Evolutionary conservation across 805 yeast species (phyloP), one percentile per base, ranked within the genome.

Genomic region (Kluyveromyces wickerhamii): DNA sequence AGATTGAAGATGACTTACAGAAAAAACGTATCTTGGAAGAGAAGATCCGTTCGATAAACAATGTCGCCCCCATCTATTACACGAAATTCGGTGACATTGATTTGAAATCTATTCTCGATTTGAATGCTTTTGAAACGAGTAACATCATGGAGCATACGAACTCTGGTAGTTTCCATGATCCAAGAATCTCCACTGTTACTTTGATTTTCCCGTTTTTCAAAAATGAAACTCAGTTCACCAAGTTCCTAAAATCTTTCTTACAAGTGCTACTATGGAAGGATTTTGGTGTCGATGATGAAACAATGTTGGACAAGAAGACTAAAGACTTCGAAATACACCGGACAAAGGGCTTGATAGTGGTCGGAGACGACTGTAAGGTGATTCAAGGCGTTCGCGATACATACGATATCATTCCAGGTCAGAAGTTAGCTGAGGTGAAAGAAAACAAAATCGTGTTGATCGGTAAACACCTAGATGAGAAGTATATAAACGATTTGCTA

Each of bases 341-440:
- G 42, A 63, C 81, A 2, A 92, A 92, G 53, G 97, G 96, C 1
- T 56, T 84, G 7, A 43, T 87, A 6, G 69, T 77, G 2, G 41
- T 54, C n/a, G 51, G 57, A 6, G 54, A 52, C 2, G 57, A 54
- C 6, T 75, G 69, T 15, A 68, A 72, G 43, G 82, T 87, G 6
- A 60, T 92, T 8, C 98, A 92, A 55, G 97, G 94, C 9, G 98
- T 92, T 0, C 67, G 97, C 40, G 92, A 87, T 36, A 86, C 95
- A 0, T 92, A 86, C 57, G 98, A 92, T 42, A 65, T 85, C 3
- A 67, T 79, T 4, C 76, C 72, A 10, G 64, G 65, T 4, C 47
- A 47, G 54, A 28, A 32, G 14, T 28, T 39, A 5, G 35, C 67
- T 4, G 68, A 62, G 1, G 52, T 64, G 2, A 48, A 45, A 0